Evolutionary conservation across 2,329 filamentous ascomycete species (phyloP), one percentile per base, ranked within the genome.

Genomic region (Aspergillus niger): DNA sequence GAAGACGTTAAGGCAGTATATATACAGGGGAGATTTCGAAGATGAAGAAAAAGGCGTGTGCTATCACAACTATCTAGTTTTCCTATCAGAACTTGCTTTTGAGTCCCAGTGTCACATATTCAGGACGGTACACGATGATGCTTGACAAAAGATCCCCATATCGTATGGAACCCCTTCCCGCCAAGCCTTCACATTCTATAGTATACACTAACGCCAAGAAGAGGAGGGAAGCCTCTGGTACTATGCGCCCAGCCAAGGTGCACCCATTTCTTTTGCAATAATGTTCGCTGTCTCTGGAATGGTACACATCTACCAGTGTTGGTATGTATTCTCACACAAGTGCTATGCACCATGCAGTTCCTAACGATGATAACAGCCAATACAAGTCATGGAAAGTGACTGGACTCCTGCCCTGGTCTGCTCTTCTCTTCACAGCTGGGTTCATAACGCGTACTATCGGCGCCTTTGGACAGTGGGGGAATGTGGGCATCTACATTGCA

Each of bases 381-480:
- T 76, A 74, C 59, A 74, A 72, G 51, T 76, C 75, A 8, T 79
- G 76, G 76, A 74, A 74, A 56, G 74, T 80, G 55, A 77, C 76
- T 1, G 74, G 76, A 26, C 59, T 79, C 20, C 65, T 79, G 8
- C 77, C 78, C 11, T 80, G 77, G 77, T 75, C 76, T 7, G 76
- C 76, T 1, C 50, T 75, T 2, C 68, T 80, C 15, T 80, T 80
- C 58, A 72, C 73, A 1, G 70, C 65, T 22, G 78, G 78, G 13
- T 79, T 78, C 43, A 65, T 72, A 36, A 65, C 72, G 47, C 74
- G 78, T 11, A 69, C 74, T 20, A 63, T 77, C 41, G 75, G 70
- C 22, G 74, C 76, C 26, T 75, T 72, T 49, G 75, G 71, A 8
- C 65, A 74, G 43, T 76, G 73, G 69, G 70, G 69, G 47, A 72